Percentiles rank a stretch among this genome's conserved stretches.
These are phyloP conservation scores for Pyronema domesticum DNA, from an alignment of 495 filamentous ascomycete species.

Conservation along the genomic window DNA sequence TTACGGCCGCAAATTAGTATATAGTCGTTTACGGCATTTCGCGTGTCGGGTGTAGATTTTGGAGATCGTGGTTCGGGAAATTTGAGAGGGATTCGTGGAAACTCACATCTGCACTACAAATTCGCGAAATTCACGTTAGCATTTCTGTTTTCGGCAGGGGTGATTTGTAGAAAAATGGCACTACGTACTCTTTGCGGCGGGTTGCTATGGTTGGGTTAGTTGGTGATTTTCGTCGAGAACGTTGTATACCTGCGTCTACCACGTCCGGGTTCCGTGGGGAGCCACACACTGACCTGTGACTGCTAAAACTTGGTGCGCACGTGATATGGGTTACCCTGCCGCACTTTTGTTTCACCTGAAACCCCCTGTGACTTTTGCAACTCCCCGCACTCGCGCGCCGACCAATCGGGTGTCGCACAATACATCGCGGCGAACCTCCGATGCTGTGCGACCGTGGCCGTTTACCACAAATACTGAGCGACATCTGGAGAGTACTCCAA, in stretches of 20 bases:
- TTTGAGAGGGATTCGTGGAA: constrained; percentile 9
- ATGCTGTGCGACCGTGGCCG: no score
- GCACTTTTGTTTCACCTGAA: no score
- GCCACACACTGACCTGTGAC: background rate
- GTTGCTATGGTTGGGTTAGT: constrained; percentile 20
- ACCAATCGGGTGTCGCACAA: no score
- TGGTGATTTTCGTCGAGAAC: background rate
- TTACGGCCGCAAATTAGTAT: constrained; percentile 21
- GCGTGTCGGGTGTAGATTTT: constrained; percentile 9
- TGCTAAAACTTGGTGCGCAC: background rate
- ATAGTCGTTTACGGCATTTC: constrained; percentile 7
- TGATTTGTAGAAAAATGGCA: background rate
- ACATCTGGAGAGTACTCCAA: no score
- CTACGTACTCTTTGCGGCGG: constrained; percentile 43
- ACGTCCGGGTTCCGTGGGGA: background rate
- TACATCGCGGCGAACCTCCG: no score
- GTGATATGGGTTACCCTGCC: no score
- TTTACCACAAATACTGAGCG: no score
- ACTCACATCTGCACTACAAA: constrained; percentile 64
- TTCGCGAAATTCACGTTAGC: constrained; percentile 18
- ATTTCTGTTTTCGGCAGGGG: constrained; percentile 1
- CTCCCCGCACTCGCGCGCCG: no score
- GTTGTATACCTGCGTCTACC: constrained; percentile 4
- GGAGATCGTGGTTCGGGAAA: constrained; percentile 9
- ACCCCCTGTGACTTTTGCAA: no score